These are phyloP conservation scores for Sporothrix brasiliensis DNA, from an alignment of 2,329 filamentous ascomycete species.

Conservation along the genomic window DNA sequence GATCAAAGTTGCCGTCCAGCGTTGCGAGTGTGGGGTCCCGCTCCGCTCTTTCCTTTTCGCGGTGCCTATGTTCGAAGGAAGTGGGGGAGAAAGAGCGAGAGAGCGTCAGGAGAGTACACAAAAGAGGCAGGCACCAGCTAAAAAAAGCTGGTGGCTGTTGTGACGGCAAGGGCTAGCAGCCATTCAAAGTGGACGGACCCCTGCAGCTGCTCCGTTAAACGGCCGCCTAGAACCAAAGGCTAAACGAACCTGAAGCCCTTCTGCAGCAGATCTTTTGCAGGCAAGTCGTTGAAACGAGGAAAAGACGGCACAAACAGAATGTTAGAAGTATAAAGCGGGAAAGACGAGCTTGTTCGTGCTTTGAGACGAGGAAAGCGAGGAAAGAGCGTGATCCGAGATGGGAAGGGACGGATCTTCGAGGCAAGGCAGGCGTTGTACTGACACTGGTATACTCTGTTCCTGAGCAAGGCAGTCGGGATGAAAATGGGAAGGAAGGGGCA, in stretches of 20 bases:
- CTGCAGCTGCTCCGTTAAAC: constrained; percentile 26
- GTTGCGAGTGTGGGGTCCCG: constrained; percentile 14
- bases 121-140: constrained; percentile 21
- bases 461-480: constrained; percentile 1
- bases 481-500: constrained; percentile 15
- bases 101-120: constrained; percentile 3
- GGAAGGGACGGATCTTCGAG: background rate
- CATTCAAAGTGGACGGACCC: constrained; percentile 10
- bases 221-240: constrained; percentile 29
- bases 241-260: constrained; percentile 28
- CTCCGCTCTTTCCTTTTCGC: constrained; percentile 3
- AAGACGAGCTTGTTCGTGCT: constrained; percentile 6
- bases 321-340: constrained; percentile 13
- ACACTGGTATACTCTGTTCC: background rate
- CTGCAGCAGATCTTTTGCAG: constrained; percentile 25
- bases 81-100: background rate
- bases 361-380: background rate
- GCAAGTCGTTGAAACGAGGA: background rate
- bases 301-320: background rate
- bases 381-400: constrained; percentile 2
- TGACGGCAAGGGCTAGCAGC: constrained; percentile 21
- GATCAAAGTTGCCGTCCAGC: constrained; percentile 15
- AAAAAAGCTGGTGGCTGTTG: constrained; percentile 22
- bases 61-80: constrained; percentile 20
- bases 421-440: background rate